Base-by-base conservation (phyloP, 208 protist genomes). In the Trypanosoma congolense region DNA sequence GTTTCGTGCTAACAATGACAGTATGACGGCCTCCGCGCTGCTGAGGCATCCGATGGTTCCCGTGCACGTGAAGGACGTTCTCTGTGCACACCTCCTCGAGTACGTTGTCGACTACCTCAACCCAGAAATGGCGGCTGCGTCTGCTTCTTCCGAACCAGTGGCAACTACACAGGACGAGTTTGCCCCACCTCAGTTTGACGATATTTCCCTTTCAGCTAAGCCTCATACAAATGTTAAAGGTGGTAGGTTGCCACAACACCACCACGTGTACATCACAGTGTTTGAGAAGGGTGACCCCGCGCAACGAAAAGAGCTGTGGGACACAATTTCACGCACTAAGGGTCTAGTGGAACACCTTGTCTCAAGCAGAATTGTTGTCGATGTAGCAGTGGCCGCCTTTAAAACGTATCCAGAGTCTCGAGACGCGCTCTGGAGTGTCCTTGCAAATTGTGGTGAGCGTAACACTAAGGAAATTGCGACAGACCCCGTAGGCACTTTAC, bases 201-300 rank as follows among this genome's bases (percentile, higher is more conserved):
- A 41, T 33, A 62, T 53, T 0, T 21, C 56, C 14, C 8, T 42
- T 12, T 28, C 43, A 61, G 1, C 19, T 4, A 49, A 18, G 42
- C 43, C 42, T 30, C 21, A 33, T 22, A 40, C 30, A 18, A 30
- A 24, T 24, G 42, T 19, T 10, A 28, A 31, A 19, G n/a, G 28
- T 2, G 29, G 18, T 18, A 35, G 19, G 22, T 30, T n/a, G 8
- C 48, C 67, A 9, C 56, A 28, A 1, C 80, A 91, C 58, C 57
- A 83, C 21, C 76, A 86, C 53, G 53, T 73, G 4, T 92, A 77
- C 57, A 60, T 61, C 26, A 75, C 80, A 8, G 49, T 77, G 8
- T 74, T 95, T 35, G 81, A 92, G 63, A 40, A 80, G 42, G 82
- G 83, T 52, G 88, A 92, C 45, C 60, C 75, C 5, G 70, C 69